Evolutionary conservation across 2,329 filamentous ascomycete species (phyloP), one percentile per base, ranked within the genome.

Genomic region (Alternaria ventricosa): DNA sequence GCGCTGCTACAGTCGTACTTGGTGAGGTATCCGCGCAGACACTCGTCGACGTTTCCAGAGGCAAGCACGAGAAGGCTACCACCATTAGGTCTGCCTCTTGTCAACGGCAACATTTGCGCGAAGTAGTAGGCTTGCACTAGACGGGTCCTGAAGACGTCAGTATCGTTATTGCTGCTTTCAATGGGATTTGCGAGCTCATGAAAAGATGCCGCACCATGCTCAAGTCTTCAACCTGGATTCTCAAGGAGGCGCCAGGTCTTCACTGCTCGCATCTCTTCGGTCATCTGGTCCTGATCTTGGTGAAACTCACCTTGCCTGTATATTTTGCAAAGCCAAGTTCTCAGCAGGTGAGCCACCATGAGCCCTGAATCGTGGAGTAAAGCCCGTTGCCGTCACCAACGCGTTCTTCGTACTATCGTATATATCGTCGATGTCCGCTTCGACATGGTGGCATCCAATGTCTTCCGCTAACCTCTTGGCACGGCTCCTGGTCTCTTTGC

Each of bases 381-480:
- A 92, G 44, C 82, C 82, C 2, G 88, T 87, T 0, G 87, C 85
- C 3, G 83, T 77, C 0, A 22, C 20, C 4, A 22, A 22, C 1
- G 93, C 79, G 46, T 84, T 84, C 68, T 86, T 88, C 55, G 89
- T 82, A 0, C 90, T 86, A 20, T 86, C 82, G 64, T 89, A 88
- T 9, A 90, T 85, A 2, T 85, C 84, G 73, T 95, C 92, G 5
- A 65, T 65, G 4, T 67, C 57, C 3, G 66, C 47, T 72, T 94
- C 87, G 5, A 87, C 84, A 74, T 96, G 93, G 72, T 93, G 89
- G 15, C 87, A 84, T 4, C 92, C 92, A 56, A 95, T 93, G 5
- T 82, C 84, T 5, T 82, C 74, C 1, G 84, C 80, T 3, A 95
- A 84, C 0, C 86, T 83, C 72, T 87, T 86, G 2, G 92, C 90